Evolutionary conservation across 2,329 filamentous ascomycete genomes (phyloP), one percentile per base, ranked within the genome.

Genomic region (Leptographium procerum): DNA sequence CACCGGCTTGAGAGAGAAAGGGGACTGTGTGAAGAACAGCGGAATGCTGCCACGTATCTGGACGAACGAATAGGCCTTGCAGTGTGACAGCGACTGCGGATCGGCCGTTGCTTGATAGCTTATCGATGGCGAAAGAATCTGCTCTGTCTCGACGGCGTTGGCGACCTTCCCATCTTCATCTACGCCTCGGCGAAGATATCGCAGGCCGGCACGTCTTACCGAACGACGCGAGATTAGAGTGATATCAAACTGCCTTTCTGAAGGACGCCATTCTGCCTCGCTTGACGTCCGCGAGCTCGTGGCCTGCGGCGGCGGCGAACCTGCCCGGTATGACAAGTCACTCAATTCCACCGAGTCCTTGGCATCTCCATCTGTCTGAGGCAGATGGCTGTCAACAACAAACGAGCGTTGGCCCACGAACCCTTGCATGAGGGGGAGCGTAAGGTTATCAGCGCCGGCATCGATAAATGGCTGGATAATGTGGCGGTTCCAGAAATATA

Each of bases 91-190:
- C n/a, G 45, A 13, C 33, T 9, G 45, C 24, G 14, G 4, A 16
- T 24, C 5, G 14, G 11, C 47, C 22, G 22, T 31, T 19, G n/a
- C n/a, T 11, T n/a, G 31, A 19, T 56, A 54, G 26, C 61, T 76
- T 2, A 61, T 59, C 19, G 65, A 63, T 0, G 82, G 80, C 0
- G 89, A 94, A 3, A 99, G 77, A 11, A 99, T 87, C 70, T 99
- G 94, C 69, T 99, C 94, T 0, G 92, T 96, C 73, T 99, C 94
- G 24, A 97, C 92, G 31, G 80, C 85, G 67, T 99, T 99, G 22
- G 94, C 94, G 5, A 88, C 85, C 65, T 88, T 85, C 0, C 94
- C 94, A 60, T 91, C 84, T 60, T 97, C 91, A 65, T 99, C 91
- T 26, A 96, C 83, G 8, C 94, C 94, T 29, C 94, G 85, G 11